Conservation (phyloP, 352 stramenopile genomes). For the Pythium guiyangense region DNA sequence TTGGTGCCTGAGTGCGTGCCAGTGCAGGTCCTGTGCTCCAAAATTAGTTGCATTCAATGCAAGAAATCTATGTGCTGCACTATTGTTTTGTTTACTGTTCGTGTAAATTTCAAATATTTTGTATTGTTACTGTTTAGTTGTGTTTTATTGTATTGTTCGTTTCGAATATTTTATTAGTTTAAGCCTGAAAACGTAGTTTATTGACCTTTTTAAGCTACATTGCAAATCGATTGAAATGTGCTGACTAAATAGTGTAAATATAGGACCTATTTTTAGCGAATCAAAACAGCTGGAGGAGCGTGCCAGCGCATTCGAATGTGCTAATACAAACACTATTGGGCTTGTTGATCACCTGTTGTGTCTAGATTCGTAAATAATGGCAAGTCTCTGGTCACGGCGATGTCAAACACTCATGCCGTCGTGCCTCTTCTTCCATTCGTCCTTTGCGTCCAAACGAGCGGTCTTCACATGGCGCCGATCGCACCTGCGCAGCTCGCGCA, state of each 20-base stretch:
- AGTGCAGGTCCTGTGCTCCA: no score
- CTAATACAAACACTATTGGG: not conserved
- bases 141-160: no score
- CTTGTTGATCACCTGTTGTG: not conserved
- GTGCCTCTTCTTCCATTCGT: conserved; percentile 6
- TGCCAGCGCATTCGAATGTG: not conserved
- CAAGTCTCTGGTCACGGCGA: not conserved
- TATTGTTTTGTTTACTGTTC: no score
- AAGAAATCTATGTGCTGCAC: no score
- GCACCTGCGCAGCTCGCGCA: conserved; percentile 18
- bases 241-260: not conserved
- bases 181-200: no score
- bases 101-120: not conserved
- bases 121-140: no score
- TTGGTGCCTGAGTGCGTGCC: no score
- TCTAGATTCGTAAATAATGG: not conserved
- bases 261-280: not conserved
- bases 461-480: conserved; percentile 34
- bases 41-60: no score
- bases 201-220: no score
- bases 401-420: not conserved
- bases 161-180: no score
- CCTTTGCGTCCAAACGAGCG: not conserved
- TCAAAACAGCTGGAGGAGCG: not conserved
- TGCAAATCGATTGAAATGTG: no score